A percentile compares a stretch with the other conserved stretches of the same genome.
Evolutionary conservation across 2,329 filamentous ascomycete genomes (phyloP).

Genomic region (Lasiodiplodia sp.): DNA sequence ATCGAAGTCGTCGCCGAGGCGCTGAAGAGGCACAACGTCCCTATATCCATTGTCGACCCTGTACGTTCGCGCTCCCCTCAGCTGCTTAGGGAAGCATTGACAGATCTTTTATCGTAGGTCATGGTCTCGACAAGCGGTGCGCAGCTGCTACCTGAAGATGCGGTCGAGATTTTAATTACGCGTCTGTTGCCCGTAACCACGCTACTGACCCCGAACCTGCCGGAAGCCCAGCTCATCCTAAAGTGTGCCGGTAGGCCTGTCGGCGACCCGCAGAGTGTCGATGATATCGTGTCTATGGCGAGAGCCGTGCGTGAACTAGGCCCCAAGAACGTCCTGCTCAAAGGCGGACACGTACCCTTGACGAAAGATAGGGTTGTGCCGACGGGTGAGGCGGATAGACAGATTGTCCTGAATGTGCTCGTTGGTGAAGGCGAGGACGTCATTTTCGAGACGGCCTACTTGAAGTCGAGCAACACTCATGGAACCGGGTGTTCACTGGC

Average conservation of each 20-base stretch:
- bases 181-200: constrained; percentile 71
- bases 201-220: constrained; percentile 78
- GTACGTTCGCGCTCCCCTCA: constrained; percentile 56
- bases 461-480: constrained; percentile 82
- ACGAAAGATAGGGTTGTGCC: constrained; percentile 68
- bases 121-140: constrained; percentile 89
- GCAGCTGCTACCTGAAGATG: constrained; percentile 69
- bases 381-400: constrained; percentile 63
- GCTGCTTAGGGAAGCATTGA: background rate
- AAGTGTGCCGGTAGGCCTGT: constrained; percentile 56
- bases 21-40: constrained; percentile 64
- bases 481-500: constrained; percentile 95
- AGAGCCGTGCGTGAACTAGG: constrained; percentile 72
- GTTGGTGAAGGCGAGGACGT: constrained; percentile 66
- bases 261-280: constrained; percentile 62
- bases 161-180: constrained; percentile 66
- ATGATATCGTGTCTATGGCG: constrained; percentile 74
- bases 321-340: constrained; percentile 81
- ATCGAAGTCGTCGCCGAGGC: constrained; percentile 73
- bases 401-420: constrained; percentile 79
- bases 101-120: constrained; percentile 63
- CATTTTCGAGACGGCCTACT: constrained; percentile 73
- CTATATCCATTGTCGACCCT: constrained; percentile 74
- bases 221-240: constrained; percentile 74
- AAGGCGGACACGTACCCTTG: constrained; percentile 89